phyloP scores from a whole-genome alignment of 257 asterid species.

The Nicotiana attenuata region DNA sequence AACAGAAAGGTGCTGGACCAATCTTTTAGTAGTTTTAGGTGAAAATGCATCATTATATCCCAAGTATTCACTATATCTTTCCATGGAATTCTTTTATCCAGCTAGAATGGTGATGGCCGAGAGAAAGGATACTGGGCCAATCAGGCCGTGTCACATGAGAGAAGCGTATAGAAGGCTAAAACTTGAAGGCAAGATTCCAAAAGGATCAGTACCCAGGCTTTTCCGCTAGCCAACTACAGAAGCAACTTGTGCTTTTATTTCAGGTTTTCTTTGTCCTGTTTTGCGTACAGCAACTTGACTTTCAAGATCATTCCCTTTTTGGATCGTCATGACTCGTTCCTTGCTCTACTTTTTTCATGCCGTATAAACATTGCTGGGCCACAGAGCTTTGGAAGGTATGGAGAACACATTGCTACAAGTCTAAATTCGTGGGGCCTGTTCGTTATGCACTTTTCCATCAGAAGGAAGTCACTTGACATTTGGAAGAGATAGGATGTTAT shows the following conservation, averaged over 20 bases:
- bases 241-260: background rate
- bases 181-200: constrained; percentile 81
- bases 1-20: background rate
- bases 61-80: background rate
- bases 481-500: background rate
- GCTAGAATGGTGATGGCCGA: constrained; percentile 77
- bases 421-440: background rate
- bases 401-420: background rate
- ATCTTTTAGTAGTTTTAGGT: background rate
- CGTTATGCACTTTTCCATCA: background rate
- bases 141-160: constrained; percentile 95
- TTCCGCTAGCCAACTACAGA: constrained; percentile 42
- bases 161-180: constrained; percentile 86
- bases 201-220: constrained; percentile 76
- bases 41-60: background rate
- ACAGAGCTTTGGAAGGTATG: background rate
- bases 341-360: background rate
- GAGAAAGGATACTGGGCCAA: constrained; percentile 75
- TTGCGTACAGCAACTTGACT: background rate
- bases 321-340: background rate
- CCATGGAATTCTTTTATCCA: constrained; percentile 27
- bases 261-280: background rate
- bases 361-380: background rate
- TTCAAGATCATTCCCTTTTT: background rate
- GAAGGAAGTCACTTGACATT: background rate